Percentiles rank a stretch among this genome's conserved stretches.
Evolutionary conservation across 2,329 filamentous ascomycete species (phyloP).

Genomic region (Cladosporium velox): DNA sequence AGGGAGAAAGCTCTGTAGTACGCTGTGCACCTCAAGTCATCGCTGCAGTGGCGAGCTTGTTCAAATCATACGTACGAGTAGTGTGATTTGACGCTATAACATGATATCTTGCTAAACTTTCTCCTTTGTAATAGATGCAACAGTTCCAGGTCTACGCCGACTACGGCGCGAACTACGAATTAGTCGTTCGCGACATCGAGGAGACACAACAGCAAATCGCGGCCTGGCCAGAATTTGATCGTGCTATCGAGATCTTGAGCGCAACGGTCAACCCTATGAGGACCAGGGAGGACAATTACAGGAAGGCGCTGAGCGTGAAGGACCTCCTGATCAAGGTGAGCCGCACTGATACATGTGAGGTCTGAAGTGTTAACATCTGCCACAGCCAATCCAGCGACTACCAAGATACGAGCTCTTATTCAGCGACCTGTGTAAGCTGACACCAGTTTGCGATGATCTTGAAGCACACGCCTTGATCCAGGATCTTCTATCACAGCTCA

Average conservation of each 20-base stretch:
- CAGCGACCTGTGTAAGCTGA: constrained; percentile 77
- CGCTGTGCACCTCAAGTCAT: constrained; percentile 56
- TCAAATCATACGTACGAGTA: constrained; percentile 53
- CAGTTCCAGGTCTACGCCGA: constrained; percentile 87
- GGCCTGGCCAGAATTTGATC: constrained; percentile 80
- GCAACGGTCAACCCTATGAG: constrained; percentile 72
- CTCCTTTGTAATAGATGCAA: constrained; percentile 60
- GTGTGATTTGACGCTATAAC: constrained; percentile 21
- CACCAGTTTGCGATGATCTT: constrained; percentile 81
- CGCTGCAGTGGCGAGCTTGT: constrained; percentile 55
- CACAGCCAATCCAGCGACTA: constrained; percentile 83
- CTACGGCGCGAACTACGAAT: constrained; percentile 85
- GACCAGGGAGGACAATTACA: constrained; percentile 61
- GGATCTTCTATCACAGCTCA: constrained; percentile 68
- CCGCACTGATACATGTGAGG: no score
- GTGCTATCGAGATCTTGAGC: constrained; percentile 80
- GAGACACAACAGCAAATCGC: constrained; percentile 66
- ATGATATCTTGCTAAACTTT: constrained; percentile 47
- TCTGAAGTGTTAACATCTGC: neutral
- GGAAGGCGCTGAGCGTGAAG: constrained; percentile 76
- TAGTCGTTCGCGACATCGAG: constrained; percentile 76
- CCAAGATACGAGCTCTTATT: constrained; percentile 91
- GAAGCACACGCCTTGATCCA: constrained; percentile 79
- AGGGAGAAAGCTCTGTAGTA: constrained; percentile 41
- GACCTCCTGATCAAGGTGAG: constrained; percentile 87